Conservation (phyloP, 2,329 filamentous ascomycete species). For the Hysterium pulicare region DNA sequence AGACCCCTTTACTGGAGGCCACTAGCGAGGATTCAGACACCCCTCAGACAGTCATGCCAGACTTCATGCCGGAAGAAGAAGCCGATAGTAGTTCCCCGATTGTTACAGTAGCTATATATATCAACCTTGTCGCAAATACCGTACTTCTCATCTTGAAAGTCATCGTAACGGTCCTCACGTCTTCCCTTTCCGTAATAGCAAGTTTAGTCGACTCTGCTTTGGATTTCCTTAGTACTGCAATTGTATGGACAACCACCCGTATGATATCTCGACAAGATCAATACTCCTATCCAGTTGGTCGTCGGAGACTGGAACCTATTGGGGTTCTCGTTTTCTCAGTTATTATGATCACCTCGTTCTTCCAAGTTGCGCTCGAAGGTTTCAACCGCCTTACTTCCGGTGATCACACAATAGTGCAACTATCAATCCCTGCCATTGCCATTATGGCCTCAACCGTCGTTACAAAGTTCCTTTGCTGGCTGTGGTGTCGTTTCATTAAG, state of each 20-base stretch:
- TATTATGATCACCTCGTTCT: constrained; percentile 83
- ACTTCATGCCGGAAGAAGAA: constrained; percentile 65
- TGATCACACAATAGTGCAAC: constrained; percentile 67
- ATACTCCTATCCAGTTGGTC: constrained; percentile 74
- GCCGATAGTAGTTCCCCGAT: constrained; percentile 71
- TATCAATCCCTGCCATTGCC: constrained; percentile 67
- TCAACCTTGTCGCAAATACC: constrained; percentile 77
- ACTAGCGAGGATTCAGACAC: constrained; percentile 40
- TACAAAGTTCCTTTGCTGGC: constrained; percentile 78
- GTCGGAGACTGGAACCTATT: constrained; percentile 72
- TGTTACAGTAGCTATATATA: constrained; percentile 81
- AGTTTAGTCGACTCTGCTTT: constrained; percentile 75
- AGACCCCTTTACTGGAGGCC: constrained; percentile 58
- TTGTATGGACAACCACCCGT: constrained; percentile 74
- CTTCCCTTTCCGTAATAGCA: constrained; percentile 76
- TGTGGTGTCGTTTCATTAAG: constrained; percentile 82
- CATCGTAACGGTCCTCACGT: constrained; percentile 71
- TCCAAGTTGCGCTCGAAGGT: constrained; percentile 72
- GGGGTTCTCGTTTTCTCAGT: constrained; percentile 79
- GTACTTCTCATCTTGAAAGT: constrained; percentile 74
- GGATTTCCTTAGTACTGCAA: constrained; percentile 77
- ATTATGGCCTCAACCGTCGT: constrained; percentile 82
- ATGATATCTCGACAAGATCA: constrained; percentile 71
- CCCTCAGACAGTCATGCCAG: constrained; percentile 58
- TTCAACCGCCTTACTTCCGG: constrained; percentile 59